Percentiles rank a stretch among this genome's conserved stretches.
These are phyloP conservation scores for Metschnikowia santaceciliae DNA, from an alignment of 805 yeast species.

Conservation along the genomic window DNA sequence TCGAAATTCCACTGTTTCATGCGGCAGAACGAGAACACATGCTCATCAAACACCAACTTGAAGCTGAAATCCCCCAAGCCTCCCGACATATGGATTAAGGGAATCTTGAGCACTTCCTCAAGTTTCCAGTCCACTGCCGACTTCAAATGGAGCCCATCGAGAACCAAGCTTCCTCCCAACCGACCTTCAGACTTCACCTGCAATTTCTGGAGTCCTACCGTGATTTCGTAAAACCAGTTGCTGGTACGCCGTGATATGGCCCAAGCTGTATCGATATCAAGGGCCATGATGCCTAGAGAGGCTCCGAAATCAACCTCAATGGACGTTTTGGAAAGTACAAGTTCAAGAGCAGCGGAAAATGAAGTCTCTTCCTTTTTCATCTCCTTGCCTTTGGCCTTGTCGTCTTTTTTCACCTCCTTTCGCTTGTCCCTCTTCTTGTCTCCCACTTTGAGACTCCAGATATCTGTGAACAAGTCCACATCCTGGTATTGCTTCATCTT, in stretches of 20 bases:
- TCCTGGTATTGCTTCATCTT: conserved; percentile 87
- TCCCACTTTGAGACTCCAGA: conserved; percentile 57
- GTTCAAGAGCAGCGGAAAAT: conserved; percentile 69
- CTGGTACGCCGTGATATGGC: conserved; percentile 60
- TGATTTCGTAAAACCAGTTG: conserved; percentile 68
- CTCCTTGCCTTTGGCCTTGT: background rate
- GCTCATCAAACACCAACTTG: conserved; percentile 78
- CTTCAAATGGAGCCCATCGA: conserved; percentile 49
- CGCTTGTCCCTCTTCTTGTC: background rate
- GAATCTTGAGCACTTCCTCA: conserved; percentile 47
- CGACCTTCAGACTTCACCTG: conserved; percentile 66
- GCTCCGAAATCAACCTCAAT: conserved; percentile 77
- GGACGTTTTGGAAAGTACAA: conserved; percentile 49
- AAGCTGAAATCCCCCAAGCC: conserved; percentile 53
- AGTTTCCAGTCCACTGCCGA: conserved; percentile 72
- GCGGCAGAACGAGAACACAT: conserved; percentile 68
- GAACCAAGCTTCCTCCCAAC: conserved; percentile 62
- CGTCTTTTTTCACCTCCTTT: background rate
- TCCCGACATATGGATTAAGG: conserved; percentile 60
- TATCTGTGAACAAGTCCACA: conserved; percentile 72
- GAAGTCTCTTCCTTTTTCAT: conserved; percentile 20
- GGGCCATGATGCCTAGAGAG: conserved; percentile 63
- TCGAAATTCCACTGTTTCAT: conserved; percentile 47
- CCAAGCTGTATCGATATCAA: conserved; percentile 62
- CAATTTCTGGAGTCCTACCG: conserved; percentile 53